Percentiles rank a stretch among this genome's conserved stretches.
These are phyloP conservation scores for Termitomyces sp. DNA, from an alignment of 768 basidiomycete species.

Conservation along the genomic window DNA sequence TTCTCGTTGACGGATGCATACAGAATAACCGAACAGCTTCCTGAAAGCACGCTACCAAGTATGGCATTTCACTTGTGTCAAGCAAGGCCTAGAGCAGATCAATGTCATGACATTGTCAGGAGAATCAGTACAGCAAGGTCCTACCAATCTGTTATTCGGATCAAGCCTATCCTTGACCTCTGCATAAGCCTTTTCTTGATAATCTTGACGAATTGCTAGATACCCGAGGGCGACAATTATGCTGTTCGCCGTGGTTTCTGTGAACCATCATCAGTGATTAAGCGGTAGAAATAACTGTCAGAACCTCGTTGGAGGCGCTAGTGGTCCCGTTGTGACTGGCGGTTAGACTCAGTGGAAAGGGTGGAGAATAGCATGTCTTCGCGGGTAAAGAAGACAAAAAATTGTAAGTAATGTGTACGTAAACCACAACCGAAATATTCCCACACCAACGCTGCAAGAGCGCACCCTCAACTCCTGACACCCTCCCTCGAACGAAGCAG, in stretches of 20 bases:
- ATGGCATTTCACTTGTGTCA: slow-evolving; percentile 17
- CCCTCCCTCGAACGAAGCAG: too few species aligned
- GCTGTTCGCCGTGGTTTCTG: slow-evolving; percentile 47
- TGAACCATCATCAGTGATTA: not conserved
- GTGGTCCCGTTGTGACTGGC: too few species aligned
- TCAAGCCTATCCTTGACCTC: slow-evolving; percentile 34
- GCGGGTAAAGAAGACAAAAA: too few species aligned
- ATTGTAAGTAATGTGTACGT: too few species aligned
- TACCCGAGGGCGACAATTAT: slow-evolving; percentile 42
- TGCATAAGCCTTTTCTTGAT: slow-evolving; percentile 42
- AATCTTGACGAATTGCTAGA: slow-evolving; percentile 36
- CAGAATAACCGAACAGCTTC: slow-evolving; percentile 24
- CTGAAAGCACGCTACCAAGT: slow-evolving; percentile 23
- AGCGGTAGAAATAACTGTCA: not conserved
- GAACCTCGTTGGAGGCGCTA: too few species aligned
- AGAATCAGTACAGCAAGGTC: not conserved
- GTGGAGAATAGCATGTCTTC: too few species aligned
- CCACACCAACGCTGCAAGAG: too few species aligned
- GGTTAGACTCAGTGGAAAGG: too few species aligned
- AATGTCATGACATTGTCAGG: not conserved
- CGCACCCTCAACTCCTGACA: too few species aligned
- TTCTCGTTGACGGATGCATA: slow-evolving; percentile 8
- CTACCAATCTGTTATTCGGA: slow-evolving; percentile 23
- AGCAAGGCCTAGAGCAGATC: slow-evolving; percentile 7
- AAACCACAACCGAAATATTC: too few species aligned